Percentiles rank a stretch among this genome's conserved stretches.
These are phyloP conservation scores for Globisporangium nagaii DNA, from an alignment of 352 stramenopile genomes.

Conservation along the genomic window DNA sequence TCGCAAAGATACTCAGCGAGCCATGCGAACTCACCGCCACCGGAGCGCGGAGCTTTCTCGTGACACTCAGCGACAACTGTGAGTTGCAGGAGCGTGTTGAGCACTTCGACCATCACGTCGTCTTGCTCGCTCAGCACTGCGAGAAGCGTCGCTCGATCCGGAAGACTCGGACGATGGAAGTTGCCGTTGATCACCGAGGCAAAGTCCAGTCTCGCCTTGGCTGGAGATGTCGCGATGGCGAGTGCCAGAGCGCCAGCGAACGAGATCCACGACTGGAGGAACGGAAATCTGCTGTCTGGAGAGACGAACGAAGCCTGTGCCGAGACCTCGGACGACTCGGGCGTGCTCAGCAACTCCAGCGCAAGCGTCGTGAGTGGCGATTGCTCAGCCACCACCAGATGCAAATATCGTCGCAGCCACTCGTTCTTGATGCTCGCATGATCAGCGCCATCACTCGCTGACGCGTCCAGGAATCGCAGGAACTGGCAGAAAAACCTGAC, in stretches of 20 bases:
- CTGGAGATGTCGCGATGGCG: conserved; percentile 4
- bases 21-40: no score
- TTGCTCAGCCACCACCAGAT: conserved; percentile 10
- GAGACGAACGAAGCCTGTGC: conserved; percentile 36
- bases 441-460: conserved; percentile 1
- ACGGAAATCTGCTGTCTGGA: conserved; percentile 27
- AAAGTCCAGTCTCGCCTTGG: neutral
- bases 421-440: conserved; percentile 1
- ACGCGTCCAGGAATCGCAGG: conserved; percentile 11
- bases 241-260: conserved; percentile 20
- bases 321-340: conserved; percentile 10
- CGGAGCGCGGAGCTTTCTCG: no score
- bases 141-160: conserved; percentile 29
- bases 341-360: conserved; percentile 17
- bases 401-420: conserved; percentile 21
- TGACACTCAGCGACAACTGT: neutral
- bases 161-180: neutral
- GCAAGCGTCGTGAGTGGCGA: conserved; percentile 25
- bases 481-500: conserved; percentile 28
- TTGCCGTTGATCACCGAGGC: neutral
- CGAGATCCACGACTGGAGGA: conserved; percentile 61
- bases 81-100: conserved; percentile 35
- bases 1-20: conserved; percentile 10
- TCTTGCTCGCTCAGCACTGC: conserved; percentile 59
- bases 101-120: conserved; percentile 60